Conservation (phyloP, 805 yeast genomes). For the Phaffomyces opuntiae region DNA sequence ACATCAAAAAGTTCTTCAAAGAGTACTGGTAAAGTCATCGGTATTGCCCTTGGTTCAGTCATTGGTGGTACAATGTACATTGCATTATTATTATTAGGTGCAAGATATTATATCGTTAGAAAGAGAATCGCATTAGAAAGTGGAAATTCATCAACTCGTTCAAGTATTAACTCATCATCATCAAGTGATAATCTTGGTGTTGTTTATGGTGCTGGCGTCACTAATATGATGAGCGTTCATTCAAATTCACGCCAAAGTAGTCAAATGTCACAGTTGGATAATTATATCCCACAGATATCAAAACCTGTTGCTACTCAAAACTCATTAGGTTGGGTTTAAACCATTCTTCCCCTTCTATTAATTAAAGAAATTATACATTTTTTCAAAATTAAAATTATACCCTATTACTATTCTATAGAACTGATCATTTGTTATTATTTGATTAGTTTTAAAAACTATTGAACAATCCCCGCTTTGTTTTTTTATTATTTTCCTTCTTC, state of each 20-base stretch:
- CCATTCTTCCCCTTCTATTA: neutral
- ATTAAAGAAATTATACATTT: neutral
- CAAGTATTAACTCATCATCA: constrained; percentile 8
- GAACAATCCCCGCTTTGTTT: no score
- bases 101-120: constrained; percentile 38
- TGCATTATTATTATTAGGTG: constrained; percentile 48
- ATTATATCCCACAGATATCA: constrained; percentile 43
- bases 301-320: constrained; percentile 65
- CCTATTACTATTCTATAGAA: neutral
- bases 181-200: constrained; percentile 12
- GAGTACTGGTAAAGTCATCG: constrained; percentile 47
- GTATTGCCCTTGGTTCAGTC: constrained; percentile 77
- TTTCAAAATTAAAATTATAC: neutral
- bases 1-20: neutral
- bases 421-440: no score
- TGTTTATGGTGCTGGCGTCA: constrained; percentile 19
- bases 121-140: constrained; percentile 13
- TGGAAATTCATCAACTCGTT: constrained; percentile 12
- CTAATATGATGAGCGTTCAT: constrained; percentile 6
- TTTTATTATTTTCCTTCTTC: no score
- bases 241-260: neutral
- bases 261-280: constrained; percentile 22
- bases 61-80: constrained; percentile 68
- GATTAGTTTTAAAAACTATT: no score
- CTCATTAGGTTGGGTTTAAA: constrained; percentile 63